Evolutionary conservation across 1,284 basidiomycete species (phyloP).

Genomic region (Pholiota adiposa): DNA sequence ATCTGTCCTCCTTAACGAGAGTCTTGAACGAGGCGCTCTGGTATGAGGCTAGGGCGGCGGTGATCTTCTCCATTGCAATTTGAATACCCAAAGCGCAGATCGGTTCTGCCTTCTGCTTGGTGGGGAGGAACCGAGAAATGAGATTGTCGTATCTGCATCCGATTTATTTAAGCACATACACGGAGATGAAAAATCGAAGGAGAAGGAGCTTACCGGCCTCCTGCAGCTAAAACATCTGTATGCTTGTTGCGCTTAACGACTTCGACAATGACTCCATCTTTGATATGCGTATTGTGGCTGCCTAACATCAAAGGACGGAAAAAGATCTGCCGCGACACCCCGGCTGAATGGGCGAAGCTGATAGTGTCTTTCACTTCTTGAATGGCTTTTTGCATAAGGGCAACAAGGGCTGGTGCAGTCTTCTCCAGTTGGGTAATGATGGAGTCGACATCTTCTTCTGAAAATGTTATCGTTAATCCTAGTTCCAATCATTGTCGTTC

Average conservation of each 20-base stretch:
- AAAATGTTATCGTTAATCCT: background rate
- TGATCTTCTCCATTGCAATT: slow-evolving; percentile 82
- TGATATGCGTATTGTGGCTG: slow-evolving; percentile 65
- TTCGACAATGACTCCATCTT: slow-evolving; percentile 77
- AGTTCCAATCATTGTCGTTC: too few species aligned
- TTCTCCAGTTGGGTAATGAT: slow-evolving; percentile 64
- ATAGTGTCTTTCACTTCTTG: slow-evolving; percentile 70
- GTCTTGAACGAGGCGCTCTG: slow-evolving; percentile 73
- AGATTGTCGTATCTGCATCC: slow-evolving; percentile 74
- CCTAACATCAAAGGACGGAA: slow-evolving; percentile 79
- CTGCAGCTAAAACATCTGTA: slow-evolving; percentile 77
- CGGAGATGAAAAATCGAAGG: background rate
- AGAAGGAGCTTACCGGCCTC: slow-evolving; percentile 61
- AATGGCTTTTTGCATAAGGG: slow-evolving; percentile 51
- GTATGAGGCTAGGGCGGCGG: slow-evolving; percentile 69
- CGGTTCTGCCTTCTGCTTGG: slow-evolving; percentile 54
- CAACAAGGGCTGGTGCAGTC: slow-evolving; percentile 55
- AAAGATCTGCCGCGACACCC: slow-evolving; percentile 62
- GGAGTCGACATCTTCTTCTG: slow-evolving; percentile 66
- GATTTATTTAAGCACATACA: background rate
- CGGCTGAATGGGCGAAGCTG: slow-evolving; percentile 64
- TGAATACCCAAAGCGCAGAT: slow-evolving; percentile 78
- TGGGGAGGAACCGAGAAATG: slow-evolving; percentile 62
- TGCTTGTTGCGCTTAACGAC: slow-evolving; percentile 71
- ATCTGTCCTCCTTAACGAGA: slow-evolving; percentile 77